phyloP scores from a whole-genome alignment of 1,284 basidiomycete genomes.

The Hymenochaete sp. region DNA sequence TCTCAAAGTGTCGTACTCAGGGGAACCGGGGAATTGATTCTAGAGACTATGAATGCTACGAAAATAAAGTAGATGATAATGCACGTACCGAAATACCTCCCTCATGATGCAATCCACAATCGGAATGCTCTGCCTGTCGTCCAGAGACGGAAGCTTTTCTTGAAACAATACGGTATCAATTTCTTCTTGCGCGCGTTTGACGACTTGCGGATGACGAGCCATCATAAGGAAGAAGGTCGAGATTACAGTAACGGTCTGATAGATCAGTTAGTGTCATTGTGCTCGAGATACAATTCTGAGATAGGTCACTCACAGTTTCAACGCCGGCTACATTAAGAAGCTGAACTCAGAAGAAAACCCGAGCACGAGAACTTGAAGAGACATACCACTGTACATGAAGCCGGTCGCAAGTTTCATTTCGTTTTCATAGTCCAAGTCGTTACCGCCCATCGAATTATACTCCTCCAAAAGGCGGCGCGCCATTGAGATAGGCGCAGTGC shows the following conservation, averaged over 20 bases:
- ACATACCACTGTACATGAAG: constrained; percentile 10
- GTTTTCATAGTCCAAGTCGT: constrained; percentile 5
- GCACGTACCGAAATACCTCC: constrained; percentile 24
- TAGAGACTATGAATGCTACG: background rate
- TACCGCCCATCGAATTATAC: constrained; percentile 1
- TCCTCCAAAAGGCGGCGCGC: constrained; percentile 6
- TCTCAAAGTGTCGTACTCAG: background rate
- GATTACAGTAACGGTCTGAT: constrained; percentile 3
- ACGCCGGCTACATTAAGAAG: background rate
- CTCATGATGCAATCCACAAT: constrained; percentile 26
- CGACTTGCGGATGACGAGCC: constrained; percentile 16
- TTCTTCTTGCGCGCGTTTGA: constrained; percentile 16
- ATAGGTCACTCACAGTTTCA: background rate
- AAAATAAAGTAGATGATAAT: background rate
- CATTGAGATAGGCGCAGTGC: constrained; percentile 1
- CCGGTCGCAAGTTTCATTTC: constrained; percentile 11
- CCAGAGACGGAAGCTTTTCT: constrained; percentile 23
- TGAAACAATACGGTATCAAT: constrained; percentile 21
- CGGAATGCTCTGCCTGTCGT: constrained; percentile 22
- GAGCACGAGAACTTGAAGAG: background rate
- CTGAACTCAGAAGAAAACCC: too few relatives aligned
- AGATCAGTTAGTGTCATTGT: background rate
- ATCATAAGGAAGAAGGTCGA: constrained; percentile 3
- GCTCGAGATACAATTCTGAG: background rate
- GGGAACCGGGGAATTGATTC: constrained; percentile 13